Percentiles rank a stretch among this genome's conserved stretches.
Conservation (phyloP, 2,329 filamentous ascomycete genomes). For the Talaromyces amestolkiae region DNA sequence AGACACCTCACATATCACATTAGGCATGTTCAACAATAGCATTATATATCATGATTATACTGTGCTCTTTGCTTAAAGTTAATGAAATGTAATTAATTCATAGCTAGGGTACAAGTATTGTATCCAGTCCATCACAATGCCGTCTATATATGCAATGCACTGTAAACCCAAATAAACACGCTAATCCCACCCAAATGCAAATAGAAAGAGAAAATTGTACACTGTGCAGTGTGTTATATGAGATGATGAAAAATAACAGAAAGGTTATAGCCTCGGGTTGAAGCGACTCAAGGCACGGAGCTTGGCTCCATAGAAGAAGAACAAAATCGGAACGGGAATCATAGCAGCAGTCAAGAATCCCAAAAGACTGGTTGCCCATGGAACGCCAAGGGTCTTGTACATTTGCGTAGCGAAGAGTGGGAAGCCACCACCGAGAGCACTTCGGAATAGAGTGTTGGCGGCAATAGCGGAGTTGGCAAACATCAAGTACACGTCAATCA, state of each 20-base stretch:
- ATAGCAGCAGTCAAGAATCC: conserved; percentile 40
- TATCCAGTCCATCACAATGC: neutral
- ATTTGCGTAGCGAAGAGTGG: conserved; percentile 39
- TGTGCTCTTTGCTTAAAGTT: neutral
- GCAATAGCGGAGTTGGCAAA: conserved; percentile 42
- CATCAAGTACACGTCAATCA: conserved; percentile 43
- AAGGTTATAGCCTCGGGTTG: conserved; percentile 22
- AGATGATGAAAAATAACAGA: neutral
- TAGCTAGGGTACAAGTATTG: neutral
- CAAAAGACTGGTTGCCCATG: conserved; percentile 42
- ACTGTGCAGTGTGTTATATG: neutral
- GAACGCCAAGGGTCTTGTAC: conserved; percentile 39
- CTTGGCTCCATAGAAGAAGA: conserved; percentile 48
- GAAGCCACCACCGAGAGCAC: conserved; percentile 35
- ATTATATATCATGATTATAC: neutral
- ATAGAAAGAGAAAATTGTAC: neutral
- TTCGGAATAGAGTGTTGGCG: conserved; percentile 38
- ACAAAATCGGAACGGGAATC: conserved; percentile 49
- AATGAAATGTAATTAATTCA: neutral
- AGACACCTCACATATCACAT: neutral
- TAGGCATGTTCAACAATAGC: neutral
- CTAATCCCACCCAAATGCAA: conserved; percentile 5
- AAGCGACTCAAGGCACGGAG: conserved; percentile 46
- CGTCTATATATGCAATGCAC: neutral
- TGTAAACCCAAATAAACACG: neutral